A percentile compares a stretch with the other conserved stretches of the same genome.
These are phyloP conservation scores for Populus trichocarpa DNA, from an alignment of 441 rosid species.

Conservation along the genomic window DNA sequence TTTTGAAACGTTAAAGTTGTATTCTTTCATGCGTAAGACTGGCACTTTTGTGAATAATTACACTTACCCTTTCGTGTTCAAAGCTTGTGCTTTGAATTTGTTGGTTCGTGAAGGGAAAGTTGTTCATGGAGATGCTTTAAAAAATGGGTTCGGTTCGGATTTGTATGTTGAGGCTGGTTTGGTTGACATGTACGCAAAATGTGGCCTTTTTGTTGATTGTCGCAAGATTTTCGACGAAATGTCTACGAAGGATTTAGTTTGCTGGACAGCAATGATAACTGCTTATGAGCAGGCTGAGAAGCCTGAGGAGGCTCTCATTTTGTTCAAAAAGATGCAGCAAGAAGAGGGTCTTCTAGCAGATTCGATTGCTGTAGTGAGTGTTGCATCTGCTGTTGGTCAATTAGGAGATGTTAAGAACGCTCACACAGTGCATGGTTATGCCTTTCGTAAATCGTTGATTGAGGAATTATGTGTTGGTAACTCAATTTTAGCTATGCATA, in stretches of 20 bases:
- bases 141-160: constrained; percentile 41
- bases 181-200: constrained; percentile 38
- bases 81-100: constrained; percentile 37
- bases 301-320: constrained; percentile 37
- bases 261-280: constrained; percentile 59
- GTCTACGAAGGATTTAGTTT: constrained; percentile 46
- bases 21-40: constrained; percentile 36
- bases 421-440: constrained; percentile 34
- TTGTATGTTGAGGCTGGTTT: constrained; percentile 41
- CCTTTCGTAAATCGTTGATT: constrained; percentile 32
- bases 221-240: constrained; percentile 51
- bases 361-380: constrained; percentile 39
- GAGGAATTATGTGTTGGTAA: constrained; percentile 34
- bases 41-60: constrained; percentile 43
- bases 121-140: constrained; percentile 38
- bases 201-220: constrained; percentile 31
- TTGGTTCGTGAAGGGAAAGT: constrained; percentile 25
- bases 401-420: constrained; percentile 37
- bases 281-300: constrained; percentile 52
- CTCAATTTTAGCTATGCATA: constrained; percentile 45
- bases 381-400: constrained; percentile 52
- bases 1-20: constrained; percentile 38
- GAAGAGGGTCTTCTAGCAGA: constrained; percentile 24
- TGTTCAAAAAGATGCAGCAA: constrained; percentile 34
- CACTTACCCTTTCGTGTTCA: constrained; percentile 47